phyloP scores from a whole-genome alignment of 495 filamentous ascomycete genomes.

The Astrocystis sublimbata region DNA sequence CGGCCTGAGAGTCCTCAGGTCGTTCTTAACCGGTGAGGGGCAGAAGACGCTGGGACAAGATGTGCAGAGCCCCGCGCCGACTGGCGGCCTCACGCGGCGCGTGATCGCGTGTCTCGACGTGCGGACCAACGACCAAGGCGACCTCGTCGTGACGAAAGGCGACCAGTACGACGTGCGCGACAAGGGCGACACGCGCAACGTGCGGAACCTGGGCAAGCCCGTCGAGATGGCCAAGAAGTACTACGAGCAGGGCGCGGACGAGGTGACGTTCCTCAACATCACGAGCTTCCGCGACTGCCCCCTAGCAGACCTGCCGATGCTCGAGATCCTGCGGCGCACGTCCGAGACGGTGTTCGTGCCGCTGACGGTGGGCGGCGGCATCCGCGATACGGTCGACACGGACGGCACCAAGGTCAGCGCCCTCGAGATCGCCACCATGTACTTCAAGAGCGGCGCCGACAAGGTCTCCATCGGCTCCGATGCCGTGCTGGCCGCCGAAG shows the following conservation, averaged over 20 bases:
- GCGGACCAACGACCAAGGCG: constrained; percentile 91
- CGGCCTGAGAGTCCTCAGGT: constrained; percentile 76
- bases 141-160: constrained; percentile 96
- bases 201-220: constrained; percentile 93
- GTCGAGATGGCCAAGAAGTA: constrained; percentile 92
- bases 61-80: constrained; percentile 23
- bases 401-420: constrained; percentile 86
- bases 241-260: constrained; percentile 95
- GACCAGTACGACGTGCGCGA: constrained; percentile 99
- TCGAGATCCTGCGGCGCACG: constrained; percentile 83
- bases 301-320: constrained; percentile 87
- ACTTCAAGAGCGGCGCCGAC: constrained; percentile 97
- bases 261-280: constrained; percentile 97
- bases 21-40: constrained; percentile 74
- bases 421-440: constrained; percentile 90
- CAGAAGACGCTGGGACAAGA: constrained; percentile 38
- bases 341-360: constrained; percentile 97
- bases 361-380: constrained; percentile 91
- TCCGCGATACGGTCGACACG: constrained; percentile 83
- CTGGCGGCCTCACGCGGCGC: constrained; percentile 76
- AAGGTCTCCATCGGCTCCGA: constrained; percentile 98
- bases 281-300: constrained; percentile 96
- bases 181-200: constrained; percentile 71
- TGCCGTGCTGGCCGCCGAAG: constrained; percentile 87
- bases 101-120: constrained; percentile 97